Conservation (phyloP, 1,284 basidiomycete genomes). For the Puccinia hordei region DNA sequence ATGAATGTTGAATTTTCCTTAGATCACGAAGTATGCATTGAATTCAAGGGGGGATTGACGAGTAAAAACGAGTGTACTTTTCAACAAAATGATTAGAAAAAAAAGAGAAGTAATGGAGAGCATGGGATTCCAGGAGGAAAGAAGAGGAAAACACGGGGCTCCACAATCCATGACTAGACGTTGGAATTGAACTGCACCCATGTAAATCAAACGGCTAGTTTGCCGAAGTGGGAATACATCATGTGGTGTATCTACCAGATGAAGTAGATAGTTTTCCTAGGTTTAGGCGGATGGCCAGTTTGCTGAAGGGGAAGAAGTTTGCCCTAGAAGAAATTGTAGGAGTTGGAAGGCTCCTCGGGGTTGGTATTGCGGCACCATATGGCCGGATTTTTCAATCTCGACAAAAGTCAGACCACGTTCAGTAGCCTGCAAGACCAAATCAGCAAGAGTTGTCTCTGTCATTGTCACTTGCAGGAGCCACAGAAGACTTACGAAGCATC, state of each 20-base stretch:
- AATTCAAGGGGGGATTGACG: neutral
- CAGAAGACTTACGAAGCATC: constrained; percentile 24
- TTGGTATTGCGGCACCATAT: constrained; percentile 53
- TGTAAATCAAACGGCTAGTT: no score
- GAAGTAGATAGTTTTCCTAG: neutral
- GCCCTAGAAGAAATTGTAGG: constrained; percentile 39
- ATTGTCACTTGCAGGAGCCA: neutral
- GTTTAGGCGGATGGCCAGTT: constrained; percentile 24
- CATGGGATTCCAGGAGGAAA: neutral
- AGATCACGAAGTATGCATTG: neutral
- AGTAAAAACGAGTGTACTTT: no score
- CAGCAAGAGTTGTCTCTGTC: neutral
- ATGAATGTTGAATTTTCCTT: neutral
- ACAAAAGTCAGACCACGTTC: constrained; percentile 56
- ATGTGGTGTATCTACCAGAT: no score
- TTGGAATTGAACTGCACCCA: no score
- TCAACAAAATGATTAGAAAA: neutral
- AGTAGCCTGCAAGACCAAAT: constrained; percentile 46
- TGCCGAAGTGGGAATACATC: no score
- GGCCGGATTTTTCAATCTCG: constrained; percentile 50
- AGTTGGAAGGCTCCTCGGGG: constrained; percentile 42
- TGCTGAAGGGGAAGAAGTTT: constrained; percentile 20
- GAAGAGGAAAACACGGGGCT: neutral
- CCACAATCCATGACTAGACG: no score
- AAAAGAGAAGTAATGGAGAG: neutral